phyloP scores from a whole-genome alignment of 2,329 filamentous ascomycete genomes.

The Moelleriella libera region DNA sequence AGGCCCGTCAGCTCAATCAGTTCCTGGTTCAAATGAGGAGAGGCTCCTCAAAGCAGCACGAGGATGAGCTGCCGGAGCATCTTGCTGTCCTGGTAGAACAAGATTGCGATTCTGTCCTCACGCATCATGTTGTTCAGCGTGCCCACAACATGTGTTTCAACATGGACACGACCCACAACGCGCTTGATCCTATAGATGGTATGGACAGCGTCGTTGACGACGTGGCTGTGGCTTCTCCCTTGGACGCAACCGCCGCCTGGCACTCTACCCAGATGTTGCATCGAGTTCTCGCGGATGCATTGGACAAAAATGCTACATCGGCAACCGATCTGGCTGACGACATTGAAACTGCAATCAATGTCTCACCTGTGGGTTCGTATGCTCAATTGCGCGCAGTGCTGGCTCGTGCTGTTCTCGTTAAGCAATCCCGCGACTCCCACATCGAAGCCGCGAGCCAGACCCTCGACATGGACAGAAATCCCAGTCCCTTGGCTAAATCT shows the following conservation, averaged over 20 bases:
- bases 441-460: conserved; percentile 42
- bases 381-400: conserved; percentile 48
- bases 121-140: conserved; percentile 63
- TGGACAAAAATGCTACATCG: conserved; percentile 33
- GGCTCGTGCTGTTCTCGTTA: conserved; percentile 40
- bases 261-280: conserved; percentile 67
- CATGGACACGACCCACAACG: conserved; percentile 54
- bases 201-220: conserved; percentile 81
- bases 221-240: conserved; percentile 66
- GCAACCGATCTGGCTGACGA: conserved; percentile 19
- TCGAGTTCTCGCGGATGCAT: conserved; percentile 47
- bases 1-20: conserved; percentile 53
- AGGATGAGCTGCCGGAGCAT: conserved; percentile 57
- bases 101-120: conserved; percentile 71
- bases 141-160: conserved; percentile 89
- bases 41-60: conserved; percentile 29
- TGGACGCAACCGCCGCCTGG: conserved; percentile 87
- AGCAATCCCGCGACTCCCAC: conserved; percentile 37
- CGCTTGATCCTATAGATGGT: conserved; percentile 48
- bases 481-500: conserved; percentile 10
- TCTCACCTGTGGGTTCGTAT: conserved; percentile 65
- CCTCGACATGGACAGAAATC: conserved; percentile 20
- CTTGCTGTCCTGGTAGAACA: conserved; percentile 62
- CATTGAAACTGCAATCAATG: conserved; percentile 54
- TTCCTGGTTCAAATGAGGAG: conserved; percentile 26